Evolutionary conservation across 108 stramenopile species (phyloP).

Genomic region (Cyclotella choctawhatcheeana): DNA sequence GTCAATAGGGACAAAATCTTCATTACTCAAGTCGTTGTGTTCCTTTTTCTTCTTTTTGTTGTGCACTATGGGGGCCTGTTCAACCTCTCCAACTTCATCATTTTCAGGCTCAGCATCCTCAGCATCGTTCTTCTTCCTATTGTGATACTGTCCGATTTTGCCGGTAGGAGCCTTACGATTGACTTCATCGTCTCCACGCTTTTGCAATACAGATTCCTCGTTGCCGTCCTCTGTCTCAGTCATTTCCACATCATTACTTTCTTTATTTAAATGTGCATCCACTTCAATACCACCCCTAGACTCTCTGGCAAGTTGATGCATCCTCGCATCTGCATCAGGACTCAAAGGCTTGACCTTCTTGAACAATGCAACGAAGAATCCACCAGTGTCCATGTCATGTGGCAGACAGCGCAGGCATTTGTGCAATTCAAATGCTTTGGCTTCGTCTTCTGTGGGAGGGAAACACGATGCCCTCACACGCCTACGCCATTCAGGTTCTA

Average conservation of each 20-base stretch:
- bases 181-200: constrained; percentile 21
- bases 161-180: constrained; percentile 33
- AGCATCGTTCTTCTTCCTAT: constrained; percentile 42
- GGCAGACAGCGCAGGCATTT: constrained; percentile 94
- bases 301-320: constrained; percentile 44
- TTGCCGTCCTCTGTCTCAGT: not conserved
- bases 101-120: too few relatives aligned
- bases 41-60: constrained; percentile 47
- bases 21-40: constrained; percentile 54
- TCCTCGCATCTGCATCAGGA: constrained; percentile 38
- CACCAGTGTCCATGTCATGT: constrained; percentile 98
- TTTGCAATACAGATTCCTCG: not conserved
- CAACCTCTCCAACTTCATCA: too few relatives aligned
- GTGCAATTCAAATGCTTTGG: constrained; percentile 72
- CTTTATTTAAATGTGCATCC: constrained; percentile 16
- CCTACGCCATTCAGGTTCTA: constrained; percentile 61
- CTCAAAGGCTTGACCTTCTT: constrained; percentile 83
- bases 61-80: too few relatives aligned
- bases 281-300: constrained; percentile 26
- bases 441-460: constrained; percentile 89
- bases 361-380: constrained; percentile 96
- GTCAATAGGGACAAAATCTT: constrained; percentile 74
- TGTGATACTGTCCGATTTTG: constrained; percentile 25
- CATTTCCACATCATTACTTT: constrained; percentile 13
- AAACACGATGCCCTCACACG: constrained; percentile 71